These are phyloP conservation scores for Terfezia claveryi DNA, from an alignment of 495 filamentous ascomycete genomes.

Conservation along the genomic window DNA sequence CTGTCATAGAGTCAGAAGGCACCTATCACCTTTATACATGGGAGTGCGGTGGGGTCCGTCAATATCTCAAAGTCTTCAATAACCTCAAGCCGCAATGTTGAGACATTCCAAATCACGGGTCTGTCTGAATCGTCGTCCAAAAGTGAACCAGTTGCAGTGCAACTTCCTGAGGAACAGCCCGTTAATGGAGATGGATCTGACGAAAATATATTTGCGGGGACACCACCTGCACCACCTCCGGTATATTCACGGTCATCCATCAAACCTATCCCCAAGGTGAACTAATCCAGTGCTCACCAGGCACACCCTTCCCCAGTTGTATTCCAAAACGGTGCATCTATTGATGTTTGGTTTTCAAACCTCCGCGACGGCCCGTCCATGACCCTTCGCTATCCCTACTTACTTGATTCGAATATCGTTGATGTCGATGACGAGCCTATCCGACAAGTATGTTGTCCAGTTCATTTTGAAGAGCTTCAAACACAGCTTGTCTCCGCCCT, in stretches of 20 bases:
- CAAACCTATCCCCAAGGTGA: not conserved
- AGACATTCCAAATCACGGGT: not conserved
- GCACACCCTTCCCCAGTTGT: not conserved
- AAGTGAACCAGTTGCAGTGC: not conserved
- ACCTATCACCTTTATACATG: not conserved
- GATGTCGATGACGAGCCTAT: not conserved
- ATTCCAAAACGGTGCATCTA: not conserved
- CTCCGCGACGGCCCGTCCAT: not conserved
- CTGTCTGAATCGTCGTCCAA: not conserved
- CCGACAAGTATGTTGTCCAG: not conserved
- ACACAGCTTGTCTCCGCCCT: not conserved
- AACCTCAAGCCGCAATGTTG: not conserved
- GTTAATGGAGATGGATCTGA: not conserved
- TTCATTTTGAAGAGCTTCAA: not conserved
- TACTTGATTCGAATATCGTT: not conserved
- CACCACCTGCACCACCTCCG: not conserved
- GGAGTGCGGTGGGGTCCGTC: not conserved
- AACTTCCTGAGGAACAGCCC: not conserved
- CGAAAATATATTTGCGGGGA: not conserved
- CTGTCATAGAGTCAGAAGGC: not conserved
- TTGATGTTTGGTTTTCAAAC: not conserved
- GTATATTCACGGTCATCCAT: not conserved
- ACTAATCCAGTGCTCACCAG: not conserved
- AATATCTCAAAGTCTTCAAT: too few relatives aligned
- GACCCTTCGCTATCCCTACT: not conserved